These are phyloP conservation scores for Botrytis pseudocinerea DNA, from an alignment of 2,329 filamentous ascomycete species.

Conservation along the genomic window DNA sequence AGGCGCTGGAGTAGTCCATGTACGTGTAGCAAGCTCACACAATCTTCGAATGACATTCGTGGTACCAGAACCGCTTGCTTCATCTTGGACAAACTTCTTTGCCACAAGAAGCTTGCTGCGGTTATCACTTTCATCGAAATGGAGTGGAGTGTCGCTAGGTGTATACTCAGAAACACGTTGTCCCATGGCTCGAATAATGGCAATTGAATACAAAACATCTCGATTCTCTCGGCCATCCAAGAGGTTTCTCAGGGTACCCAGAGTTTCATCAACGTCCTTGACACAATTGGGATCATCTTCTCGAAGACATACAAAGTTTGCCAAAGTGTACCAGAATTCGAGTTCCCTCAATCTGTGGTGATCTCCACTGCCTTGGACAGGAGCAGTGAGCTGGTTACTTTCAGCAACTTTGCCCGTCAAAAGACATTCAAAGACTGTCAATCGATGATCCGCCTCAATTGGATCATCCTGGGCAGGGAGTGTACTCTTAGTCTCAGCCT, in stretches of 20 bases:
- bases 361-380: conserved; percentile 51
- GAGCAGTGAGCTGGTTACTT: conserved; percentile 57
- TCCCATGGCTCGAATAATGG: conserved; percentile 73
- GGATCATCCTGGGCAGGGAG: conserved; percentile 59
- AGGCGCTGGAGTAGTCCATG: conserved; percentile 35
- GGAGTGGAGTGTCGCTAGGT: conserved; percentile 56
- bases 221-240: conserved; percentile 82
- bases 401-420: conserved; percentile 69
- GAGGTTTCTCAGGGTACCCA: conserved; percentile 66
- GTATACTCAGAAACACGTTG: conserved; percentile 62
- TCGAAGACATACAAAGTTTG: conserved; percentile 66
- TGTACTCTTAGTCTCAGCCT: conserved; percentile 40
- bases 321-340: conserved; percentile 81
- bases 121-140: conserved; percentile 65
- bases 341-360: conserved; percentile 62
- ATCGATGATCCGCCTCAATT: conserved; percentile 65
- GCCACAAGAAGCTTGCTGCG: conserved; percentile 68
- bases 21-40: conserved; percentile 62
- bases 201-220: conserved; percentile 87
- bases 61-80: conserved; percentile 67
- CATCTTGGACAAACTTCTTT: conserved; percentile 67
- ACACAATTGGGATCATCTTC: conserved; percentile 58
- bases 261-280: conserved; percentile 63
- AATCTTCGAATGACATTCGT: conserved; percentile 72
- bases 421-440: conserved; percentile 74